Evolutionary conservation across 2,329 filamentous ascomycete genomes (phyloP).

Genomic region (Stachybotrys echinatus): DNA sequence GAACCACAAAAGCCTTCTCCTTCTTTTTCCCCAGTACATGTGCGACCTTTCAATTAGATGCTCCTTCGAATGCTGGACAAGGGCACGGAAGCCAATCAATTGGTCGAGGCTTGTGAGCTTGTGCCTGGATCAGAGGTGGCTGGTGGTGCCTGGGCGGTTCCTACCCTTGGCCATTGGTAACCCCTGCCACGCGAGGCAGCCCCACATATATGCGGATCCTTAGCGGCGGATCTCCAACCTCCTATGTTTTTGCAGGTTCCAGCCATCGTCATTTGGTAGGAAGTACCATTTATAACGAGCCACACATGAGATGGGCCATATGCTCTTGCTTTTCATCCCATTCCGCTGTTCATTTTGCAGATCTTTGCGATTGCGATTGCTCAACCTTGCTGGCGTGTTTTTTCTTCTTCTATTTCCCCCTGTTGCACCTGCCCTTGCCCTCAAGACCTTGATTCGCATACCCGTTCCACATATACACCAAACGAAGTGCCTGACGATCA

Average conservation of each 20-base stretch:
- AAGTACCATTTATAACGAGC: not conserved
- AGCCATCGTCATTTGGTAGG: slow-evolving; percentile 7
- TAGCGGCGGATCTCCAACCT: slow-evolving; percentile 5
- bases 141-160: not conserved
- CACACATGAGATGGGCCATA: not conserved
- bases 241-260: slow-evolving; percentile 7
- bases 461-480: too few species aligned
- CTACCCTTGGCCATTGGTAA: too few species aligned
- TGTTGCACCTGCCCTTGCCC: too few species aligned
- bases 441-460: too few species aligned
- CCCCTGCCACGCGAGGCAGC: not conserved
- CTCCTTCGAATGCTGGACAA: not conserved
- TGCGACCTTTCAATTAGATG: too few species aligned
- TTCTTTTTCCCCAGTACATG: too few species aligned
- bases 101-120: not conserved
- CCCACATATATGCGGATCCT: not conserved
- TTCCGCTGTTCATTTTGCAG: not conserved
- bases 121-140: not conserved
- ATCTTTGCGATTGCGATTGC: too few species aligned
- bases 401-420: slow-evolving; percentile 1
- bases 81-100: too few species aligned
- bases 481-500: too few species aligned
- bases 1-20: too few species aligned
- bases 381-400: not conserved
- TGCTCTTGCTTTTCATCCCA: not conserved